A percentile compares a stretch with the other conserved stretches of the same genome.
Conservation (phyloP, 495 filamentous ascomycete genomes). For the Xylaria longipes region DNA sequence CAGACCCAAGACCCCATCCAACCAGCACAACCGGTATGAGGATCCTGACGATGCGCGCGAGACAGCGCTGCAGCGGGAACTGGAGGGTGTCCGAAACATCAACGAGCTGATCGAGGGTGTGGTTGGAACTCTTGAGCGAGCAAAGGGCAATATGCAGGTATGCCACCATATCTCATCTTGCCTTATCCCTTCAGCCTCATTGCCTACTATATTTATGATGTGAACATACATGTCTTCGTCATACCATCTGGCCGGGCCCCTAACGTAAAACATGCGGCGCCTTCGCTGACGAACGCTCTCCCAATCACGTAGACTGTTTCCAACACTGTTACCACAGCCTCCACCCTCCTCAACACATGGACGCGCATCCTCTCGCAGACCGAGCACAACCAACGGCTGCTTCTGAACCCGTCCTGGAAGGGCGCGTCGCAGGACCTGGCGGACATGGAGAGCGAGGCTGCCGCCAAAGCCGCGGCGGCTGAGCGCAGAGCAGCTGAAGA, state of each 20-base stretch:
- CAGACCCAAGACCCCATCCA: constrained; percentile 53
- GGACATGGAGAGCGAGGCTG: constrained; percentile 80
- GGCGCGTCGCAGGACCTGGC: constrained; percentile 83
- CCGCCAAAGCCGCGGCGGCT: constrained; percentile 71
- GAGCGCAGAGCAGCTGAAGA: constrained; percentile 77
- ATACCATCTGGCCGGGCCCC: constrained; percentile 10
- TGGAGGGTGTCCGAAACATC: constrained; percentile 82
- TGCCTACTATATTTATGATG: neutral
- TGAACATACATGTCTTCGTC: neutral
- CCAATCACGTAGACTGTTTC: constrained; percentile 71
- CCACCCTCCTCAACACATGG: constrained; percentile 94
- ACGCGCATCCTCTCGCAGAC: constrained; percentile 94
- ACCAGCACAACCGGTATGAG: constrained; percentile 63
- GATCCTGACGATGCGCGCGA: constrained; percentile 71
- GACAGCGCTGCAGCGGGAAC: constrained; percentile 72
- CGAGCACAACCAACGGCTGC: constrained; percentile 92
- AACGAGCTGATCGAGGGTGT: constrained; percentile 87
- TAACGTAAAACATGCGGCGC: neutral
- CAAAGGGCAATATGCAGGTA: constrained; percentile 92
- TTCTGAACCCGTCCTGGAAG: constrained; percentile 88
- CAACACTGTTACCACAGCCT: constrained; percentile 83
- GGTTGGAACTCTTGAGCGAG: constrained; percentile 76
- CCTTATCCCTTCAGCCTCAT: constrained; percentile 16
- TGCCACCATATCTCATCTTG: constrained; percentile 30
- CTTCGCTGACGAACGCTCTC: constrained; percentile 10